phyloP scores from a whole-genome alignment of 305 asterid species.

The Andrographis paniculata region DNA sequence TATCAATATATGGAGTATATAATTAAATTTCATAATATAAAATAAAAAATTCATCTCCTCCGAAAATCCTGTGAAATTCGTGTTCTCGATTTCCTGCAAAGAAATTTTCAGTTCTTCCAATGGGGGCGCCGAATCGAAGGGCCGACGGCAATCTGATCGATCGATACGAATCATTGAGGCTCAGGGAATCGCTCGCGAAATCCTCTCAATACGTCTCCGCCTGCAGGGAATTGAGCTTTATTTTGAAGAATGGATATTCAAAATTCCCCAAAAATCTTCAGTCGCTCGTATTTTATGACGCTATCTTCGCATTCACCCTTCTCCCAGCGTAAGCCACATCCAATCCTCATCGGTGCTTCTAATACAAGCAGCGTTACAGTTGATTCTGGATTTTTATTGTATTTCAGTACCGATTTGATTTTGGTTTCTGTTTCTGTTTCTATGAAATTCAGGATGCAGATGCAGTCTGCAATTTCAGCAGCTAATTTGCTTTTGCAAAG shows the following conservation, averaged over 20 bases:
- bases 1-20: too few species aligned
- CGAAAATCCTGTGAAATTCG: too few species aligned
- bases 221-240: constrained; percentile 53
- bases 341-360: too few species aligned
- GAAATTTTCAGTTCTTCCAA: constrained; percentile 6
- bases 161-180: constrained; percentile 43
- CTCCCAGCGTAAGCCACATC: constrained; percentile 48
- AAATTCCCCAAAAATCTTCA: constrained; percentile 50
- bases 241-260: constrained; percentile 47
- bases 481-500: constrained; percentile 62
- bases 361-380: too few species aligned
- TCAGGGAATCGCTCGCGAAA: constrained; percentile 42
- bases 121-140: constrained; percentile 21
- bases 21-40: too few species aligned
- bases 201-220: constrained; percentile 35
- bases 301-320: constrained; percentile 55
- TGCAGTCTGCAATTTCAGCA: constrained; percentile 48
- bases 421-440: constrained; percentile 3
- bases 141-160: constrained; percentile 17
- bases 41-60: too few species aligned
- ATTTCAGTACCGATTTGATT: too few species aligned
- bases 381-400: too few species aligned
- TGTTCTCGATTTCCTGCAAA: too few species aligned
- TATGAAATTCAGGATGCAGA: constrained; percentile 38
- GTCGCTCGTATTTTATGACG: constrained; percentile 52